These are phyloP conservation scores for Tinospora cordifolia DNA, from an alignment of 164 flowering plant genomes.

Conservation along the genomic window DNA sequence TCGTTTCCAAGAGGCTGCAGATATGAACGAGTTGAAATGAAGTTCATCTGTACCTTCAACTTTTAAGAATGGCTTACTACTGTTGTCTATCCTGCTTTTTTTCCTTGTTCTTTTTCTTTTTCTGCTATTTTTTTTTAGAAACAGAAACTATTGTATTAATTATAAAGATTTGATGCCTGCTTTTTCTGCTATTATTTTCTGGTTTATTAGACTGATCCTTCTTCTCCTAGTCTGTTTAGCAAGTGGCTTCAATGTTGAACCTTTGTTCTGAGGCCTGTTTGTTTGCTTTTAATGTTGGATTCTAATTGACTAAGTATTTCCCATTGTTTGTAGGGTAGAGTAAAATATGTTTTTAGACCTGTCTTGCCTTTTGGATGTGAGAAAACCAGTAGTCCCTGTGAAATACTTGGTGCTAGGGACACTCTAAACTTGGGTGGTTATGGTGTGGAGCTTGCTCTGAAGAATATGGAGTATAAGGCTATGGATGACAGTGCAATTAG, in stretches of 20 bases:
- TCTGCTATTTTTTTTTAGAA: neutral
- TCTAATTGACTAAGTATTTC: conserved; percentile 9
- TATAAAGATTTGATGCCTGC: neutral
- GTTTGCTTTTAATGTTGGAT: neutral
- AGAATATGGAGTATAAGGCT: conserved; percentile 99
- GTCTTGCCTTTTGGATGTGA: conserved; percentile 88
- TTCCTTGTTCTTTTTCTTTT: neutral
- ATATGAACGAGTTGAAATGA: no score
- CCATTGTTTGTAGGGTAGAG: conserved; percentile 52
- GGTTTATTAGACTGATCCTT: neutral
- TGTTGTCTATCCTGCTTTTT: neutral
- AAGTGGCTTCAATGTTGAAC: neutral
- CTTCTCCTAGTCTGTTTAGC: neutral
- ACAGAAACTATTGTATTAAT: no score
- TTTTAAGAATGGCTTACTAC: neutral
- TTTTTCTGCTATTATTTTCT: neutral
- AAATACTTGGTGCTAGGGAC: conserved; percentile 66
- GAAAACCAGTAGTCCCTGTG: conserved; percentile 45
- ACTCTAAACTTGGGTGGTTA: conserved; percentile 82
- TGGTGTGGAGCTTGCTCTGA: conserved; percentile 97
- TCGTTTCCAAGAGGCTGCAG: no score
- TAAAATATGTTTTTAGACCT: conserved; percentile 79
- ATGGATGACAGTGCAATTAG: conserved; percentile 88
- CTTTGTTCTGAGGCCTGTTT: conserved; percentile 1
- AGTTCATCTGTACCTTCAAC: no score